Evolutionary conservation across 1,284 basidiomycete genomes (phyloP).

Genomic region (Gastroboletus turbinatus): DNA sequence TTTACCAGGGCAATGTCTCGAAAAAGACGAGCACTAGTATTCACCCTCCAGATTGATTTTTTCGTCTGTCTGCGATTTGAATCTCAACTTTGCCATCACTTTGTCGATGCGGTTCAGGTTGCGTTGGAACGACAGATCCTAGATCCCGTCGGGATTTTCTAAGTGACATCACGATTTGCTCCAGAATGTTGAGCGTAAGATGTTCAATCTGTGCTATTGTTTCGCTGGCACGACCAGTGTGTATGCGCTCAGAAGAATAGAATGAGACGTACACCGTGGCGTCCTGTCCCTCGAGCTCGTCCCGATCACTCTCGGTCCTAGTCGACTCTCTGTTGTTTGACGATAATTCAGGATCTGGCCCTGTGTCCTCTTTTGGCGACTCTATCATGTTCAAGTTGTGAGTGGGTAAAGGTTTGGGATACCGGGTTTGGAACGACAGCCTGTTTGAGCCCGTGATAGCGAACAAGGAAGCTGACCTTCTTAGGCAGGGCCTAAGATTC

Average conservation of each 20-base stretch:
- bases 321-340: background rate
- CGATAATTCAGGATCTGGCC: background rate
- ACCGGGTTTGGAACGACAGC: background rate
- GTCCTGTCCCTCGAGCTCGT: constrained; percentile 9
- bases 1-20: constrained; percentile 8
- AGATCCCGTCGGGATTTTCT: constrained; percentile 3
- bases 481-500: background rate
- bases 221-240: constrained; percentile 23
- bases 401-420: background rate
- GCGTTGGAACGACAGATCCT: background rate
- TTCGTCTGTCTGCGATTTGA: constrained; percentile 27
- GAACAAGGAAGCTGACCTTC: background rate
- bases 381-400: constrained; percentile 10
- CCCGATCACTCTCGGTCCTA: constrained; percentile 10
- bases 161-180: constrained; percentile 43
- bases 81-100: constrained; percentile 24
- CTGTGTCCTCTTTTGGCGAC: background rate
- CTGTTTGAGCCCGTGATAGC: background rate
- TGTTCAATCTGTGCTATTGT: constrained; percentile 45
- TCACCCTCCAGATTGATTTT: constrained; percentile 22
- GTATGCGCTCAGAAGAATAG: constrained; percentile 17
- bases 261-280: constrained; percentile 4
- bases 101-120: constrained; percentile 22
- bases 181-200: constrained; percentile 52
- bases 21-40: background rate